Evolutionary conservation across 768 basidiomycete genomes (phyloP), one percentile per base, ranked within the genome.

Genomic region (Gloeopeniophorella convolvens): DNA sequence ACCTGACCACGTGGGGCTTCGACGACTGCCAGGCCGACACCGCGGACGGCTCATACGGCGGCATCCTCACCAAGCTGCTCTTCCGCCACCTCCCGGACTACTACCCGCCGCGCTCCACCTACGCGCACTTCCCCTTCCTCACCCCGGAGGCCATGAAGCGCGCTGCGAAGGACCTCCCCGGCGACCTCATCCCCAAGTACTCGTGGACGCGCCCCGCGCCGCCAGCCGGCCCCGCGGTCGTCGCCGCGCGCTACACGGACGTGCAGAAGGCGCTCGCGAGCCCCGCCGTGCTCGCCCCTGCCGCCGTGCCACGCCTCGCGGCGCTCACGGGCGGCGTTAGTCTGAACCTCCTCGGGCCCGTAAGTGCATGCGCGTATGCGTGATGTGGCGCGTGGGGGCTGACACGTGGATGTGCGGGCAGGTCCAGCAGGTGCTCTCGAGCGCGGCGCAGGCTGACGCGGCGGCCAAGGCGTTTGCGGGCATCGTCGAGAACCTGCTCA

Each of bases 81-180:
- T 83, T 85, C 73, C 74, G 77, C 41, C 79, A 78, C 16, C 69
- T 92, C 26, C 88, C 88, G 0, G 67, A 80, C 18, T 72, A 83
- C 54, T 92, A 85, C 64, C 77, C 79, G 10, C 67, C 72, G 20
- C 73, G 76, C 13, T 84, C 81, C 10, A 73, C 74, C 3, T 87
- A 88, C 59, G 86, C 79, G 1, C 82, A 85, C 61, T 92, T 92
- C 75, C 89, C 90, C 9, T 85, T 93, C 74, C 61, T 85, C 60
- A 77, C 76, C 4, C 88, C 89, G 27, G 60, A 61, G 15, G 66
- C 55, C 49, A 75, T 82, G 72, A 62, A 73, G 55, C 55, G 65
- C 2, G 60, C 63, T 40, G 59, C 85, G 51, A 50, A 50, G 37
- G 61, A 69, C 41, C 62, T 63, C 42, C 63, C 50, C 45, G 58